These are phyloP conservation scores for Leishmania martiniquensis DNA, from an alignment of 208 protist species.

Conservation along the genomic window DNA sequence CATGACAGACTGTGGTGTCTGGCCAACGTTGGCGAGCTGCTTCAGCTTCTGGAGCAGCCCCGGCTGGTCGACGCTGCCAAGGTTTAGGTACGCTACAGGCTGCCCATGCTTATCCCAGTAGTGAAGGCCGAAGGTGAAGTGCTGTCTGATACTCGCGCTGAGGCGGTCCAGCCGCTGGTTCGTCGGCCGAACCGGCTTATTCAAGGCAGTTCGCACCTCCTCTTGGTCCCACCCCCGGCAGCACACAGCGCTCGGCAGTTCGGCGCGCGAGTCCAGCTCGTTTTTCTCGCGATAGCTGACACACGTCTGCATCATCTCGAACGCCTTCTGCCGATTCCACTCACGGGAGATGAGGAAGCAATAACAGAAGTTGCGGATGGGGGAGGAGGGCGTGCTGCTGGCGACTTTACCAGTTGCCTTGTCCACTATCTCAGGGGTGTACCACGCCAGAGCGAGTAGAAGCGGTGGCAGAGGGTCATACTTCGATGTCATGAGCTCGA, in stretches of 20 bases:
- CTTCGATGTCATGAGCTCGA: constrained; percentile 16
- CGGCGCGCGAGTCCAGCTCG: constrained; percentile 38
- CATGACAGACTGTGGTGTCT: constrained; percentile 34
- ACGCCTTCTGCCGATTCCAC: constrained; percentile 58
- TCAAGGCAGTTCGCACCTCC: constrained; percentile 14
- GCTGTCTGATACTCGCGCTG: constrained; percentile 18
- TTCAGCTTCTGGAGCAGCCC: constrained; percentile 29
- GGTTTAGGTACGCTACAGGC: constrained; percentile 40
- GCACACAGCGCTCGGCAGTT: constrained; percentile 42
- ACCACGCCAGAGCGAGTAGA: constrained; percentile 3
- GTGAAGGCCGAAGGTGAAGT: constrained; percentile 33
- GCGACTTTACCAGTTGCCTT: background rate
- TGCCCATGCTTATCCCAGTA: constrained; percentile 45
- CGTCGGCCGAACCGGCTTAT: background rate
- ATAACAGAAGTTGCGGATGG: constrained; percentile 47
- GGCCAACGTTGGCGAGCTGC: constrained; percentile 15
- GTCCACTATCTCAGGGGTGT: background rate
- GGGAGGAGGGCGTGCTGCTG: constrained; percentile 27
- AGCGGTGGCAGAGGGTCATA: constrained; percentile 26
- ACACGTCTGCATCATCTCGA: constrained; percentile 42
- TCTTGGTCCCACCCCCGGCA: constrained; percentile 53
- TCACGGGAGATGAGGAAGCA: constrained; percentile 42
- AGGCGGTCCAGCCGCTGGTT: constrained; percentile 30
- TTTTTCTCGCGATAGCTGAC: constrained; percentile 38
- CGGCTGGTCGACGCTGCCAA: constrained; percentile 31